phyloP scores from a whole-genome alignment of 2,329 filamentous ascomycete genomes.

The Passalora sequoiae region DNA sequence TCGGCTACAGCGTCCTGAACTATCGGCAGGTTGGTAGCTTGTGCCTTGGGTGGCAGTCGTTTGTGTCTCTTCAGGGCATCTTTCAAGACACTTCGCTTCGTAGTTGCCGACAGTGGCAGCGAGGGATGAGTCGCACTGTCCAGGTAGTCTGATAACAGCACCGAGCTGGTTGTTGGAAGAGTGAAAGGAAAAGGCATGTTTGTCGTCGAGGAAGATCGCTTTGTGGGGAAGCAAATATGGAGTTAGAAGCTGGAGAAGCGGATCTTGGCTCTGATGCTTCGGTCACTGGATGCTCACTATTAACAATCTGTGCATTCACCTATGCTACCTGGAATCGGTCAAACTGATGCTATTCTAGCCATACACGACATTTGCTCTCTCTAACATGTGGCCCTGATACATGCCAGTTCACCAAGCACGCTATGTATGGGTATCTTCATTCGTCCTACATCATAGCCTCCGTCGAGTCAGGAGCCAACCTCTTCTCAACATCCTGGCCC shows the following conservation, averaged over 20 bases:
- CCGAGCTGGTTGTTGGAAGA: conserved; percentile 82
- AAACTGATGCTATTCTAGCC: no score
- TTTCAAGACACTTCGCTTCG: conserved; percentile 75
- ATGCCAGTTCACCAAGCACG: conserved; percentile 9
- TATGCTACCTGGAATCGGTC: no score
- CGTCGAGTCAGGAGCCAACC: no score
- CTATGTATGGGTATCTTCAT: conserved; percentile 10
- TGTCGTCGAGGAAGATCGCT: background rate
- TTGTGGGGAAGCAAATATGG: background rate
- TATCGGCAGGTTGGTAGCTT: conserved; percentile 63
- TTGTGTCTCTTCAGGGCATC: conserved; percentile 86
- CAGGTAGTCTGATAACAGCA: conserved; percentile 74
- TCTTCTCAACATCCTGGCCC: conserved; percentile 4
- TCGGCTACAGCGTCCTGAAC: conserved; percentile 65
- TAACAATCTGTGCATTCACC: no score
- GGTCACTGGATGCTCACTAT: no score
- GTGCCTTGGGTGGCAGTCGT: conserved; percentile 66
- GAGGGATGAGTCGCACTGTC: conserved; percentile 81
- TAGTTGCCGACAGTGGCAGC: conserved; percentile 74
- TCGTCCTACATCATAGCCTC: conserved; percentile 5
- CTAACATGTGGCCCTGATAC: no score
- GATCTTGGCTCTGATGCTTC: background rate
- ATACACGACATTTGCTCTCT: no score
- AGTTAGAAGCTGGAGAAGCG: background rate
- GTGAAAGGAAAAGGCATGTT: conserved; percentile 83